Conservation (phyloP, 2,329 filamentous ascomycete species). For the Harringtonia aguacate region DNA sequence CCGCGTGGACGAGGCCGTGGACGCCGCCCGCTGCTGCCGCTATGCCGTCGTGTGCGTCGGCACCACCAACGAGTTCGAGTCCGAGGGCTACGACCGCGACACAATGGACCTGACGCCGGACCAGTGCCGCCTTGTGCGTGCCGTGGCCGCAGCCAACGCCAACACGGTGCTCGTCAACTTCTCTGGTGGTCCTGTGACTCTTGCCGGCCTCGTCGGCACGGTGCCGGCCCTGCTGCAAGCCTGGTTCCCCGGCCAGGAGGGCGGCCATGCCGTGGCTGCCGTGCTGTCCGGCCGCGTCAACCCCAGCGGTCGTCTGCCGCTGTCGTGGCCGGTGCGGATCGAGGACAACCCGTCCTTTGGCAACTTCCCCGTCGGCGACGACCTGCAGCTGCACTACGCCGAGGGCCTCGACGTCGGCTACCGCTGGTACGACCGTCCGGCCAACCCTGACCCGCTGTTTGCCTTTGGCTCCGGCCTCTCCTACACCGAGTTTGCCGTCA, state of each 20-base stretch:
- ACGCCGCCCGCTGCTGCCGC: no score
- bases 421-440: no score
- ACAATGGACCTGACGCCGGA: neutral
- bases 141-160: constrained; percentile 49
- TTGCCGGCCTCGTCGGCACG: constrained; percentile 59
- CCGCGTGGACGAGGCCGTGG: no score
- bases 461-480: no score
- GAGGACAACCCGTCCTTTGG: constrained; percentile 67
- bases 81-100: neutral
- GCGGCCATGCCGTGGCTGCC: constrained; percentile 56
- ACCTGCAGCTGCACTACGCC: no score
- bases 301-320: constrained; percentile 57
- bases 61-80: neutral
- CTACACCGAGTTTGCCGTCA: no score
- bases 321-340: constrained; percentile 51
- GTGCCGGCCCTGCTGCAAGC: constrained; percentile 59
- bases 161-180: constrained; percentile 58
- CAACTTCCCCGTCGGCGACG: no score
- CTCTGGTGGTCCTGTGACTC: constrained; percentile 53
- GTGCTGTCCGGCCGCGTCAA: constrained; percentile 53
- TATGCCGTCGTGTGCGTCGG: no score
- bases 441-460: no score
- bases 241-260: constrained; percentile 61
- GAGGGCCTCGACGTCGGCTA: no score
- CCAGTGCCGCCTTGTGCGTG: neutral